phyloP scores from a whole-genome alignment of 2,329 filamentous ascomycete genomes.

The Dendrostoma leiphaemia region DNA sequence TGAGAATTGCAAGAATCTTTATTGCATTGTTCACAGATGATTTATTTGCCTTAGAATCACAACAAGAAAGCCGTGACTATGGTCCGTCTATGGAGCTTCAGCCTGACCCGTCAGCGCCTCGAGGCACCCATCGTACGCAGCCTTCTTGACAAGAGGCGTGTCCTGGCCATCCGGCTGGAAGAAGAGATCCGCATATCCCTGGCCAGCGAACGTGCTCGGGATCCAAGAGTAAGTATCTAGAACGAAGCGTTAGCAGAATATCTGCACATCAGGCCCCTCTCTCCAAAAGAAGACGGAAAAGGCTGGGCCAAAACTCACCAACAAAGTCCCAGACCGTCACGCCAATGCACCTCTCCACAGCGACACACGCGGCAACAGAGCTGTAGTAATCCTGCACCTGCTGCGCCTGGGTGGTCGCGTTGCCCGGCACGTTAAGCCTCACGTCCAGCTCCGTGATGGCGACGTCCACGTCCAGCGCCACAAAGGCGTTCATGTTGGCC shows the following conservation, averaged over 20 bases:
- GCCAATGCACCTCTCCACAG: conserved; percentile 35
- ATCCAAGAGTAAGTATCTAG: conserved; percentile 35
- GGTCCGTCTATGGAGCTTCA: too few species aligned
- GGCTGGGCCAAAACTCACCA: conserved; percentile 27
- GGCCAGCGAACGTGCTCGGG: conserved; percentile 32
- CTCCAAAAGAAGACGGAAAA: too few species aligned
- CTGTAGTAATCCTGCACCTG: conserved; percentile 45
- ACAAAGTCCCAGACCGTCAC: conserved; percentile 43
- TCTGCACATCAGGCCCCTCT: not conserved
- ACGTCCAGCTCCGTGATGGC: conserved; percentile 62
- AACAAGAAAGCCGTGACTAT: too few species aligned
- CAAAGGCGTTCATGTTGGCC: conserved; percentile 46
- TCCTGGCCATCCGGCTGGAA: not conserved
- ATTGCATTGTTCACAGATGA: too few species aligned
- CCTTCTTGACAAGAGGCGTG: conserved; percentile 6
- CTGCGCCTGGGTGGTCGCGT: conserved; percentile 36
- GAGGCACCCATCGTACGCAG: conserved; percentile 1
- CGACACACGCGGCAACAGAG: conserved; percentile 31
- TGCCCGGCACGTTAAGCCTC: conserved; percentile 38
- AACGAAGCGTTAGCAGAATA: not conserved
- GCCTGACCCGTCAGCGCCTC: not conserved
- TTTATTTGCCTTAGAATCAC: too few species aligned
- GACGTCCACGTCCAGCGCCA: conserved; percentile 49
- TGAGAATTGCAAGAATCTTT: too few species aligned
- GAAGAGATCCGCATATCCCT: conserved; percentile 24